Base-by-base conservation (phyloP, 2,329 filamentous ascomycete species). In the Colletotrichum cuscutae region DNA sequence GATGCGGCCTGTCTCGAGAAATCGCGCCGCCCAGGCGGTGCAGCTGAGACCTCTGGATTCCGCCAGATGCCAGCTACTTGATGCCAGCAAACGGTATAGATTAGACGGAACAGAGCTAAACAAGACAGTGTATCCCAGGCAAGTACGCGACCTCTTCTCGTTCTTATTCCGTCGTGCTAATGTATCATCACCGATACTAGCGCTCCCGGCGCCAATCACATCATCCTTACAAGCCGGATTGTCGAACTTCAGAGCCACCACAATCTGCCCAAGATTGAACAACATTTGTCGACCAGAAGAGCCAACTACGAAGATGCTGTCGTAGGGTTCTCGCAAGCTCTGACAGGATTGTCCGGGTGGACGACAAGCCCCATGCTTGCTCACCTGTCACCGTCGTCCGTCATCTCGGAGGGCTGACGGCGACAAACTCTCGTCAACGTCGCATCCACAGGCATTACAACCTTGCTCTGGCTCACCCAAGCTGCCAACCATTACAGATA, bases 321-420 rank as follows among this genome's bases (percentile, higher is more conserved):
- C 22, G 37, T 53, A 56, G 53, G 61, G 59, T 46, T 61, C n/a
- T 28, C 35, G 66, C 28, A 22, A 19, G 22, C 30, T 37, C 37
- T 37, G 13, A 26, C 64, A 24, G 24, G 26, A 35, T 28, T 60
- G 13, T 42, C 24, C 24, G 54, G 30, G 46, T 49, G 26, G 3
- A 12, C n/a, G 61, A 37, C 46, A 62, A 57, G 63, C 49, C 49
- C 13, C 28, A 32, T 71, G 64, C 56, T 62, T 62, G 63, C 32
- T 71, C 64, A 46, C 46, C 63, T 62, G 49, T 56, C 68, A 70
- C 68, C 30, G 26, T 46, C 37, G 28, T 60, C 68, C 57, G 63
- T 71, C 63, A 62, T 61, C 19, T 52, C 57, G 57, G 63, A 62
- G 66, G 68, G 63, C 68, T 71, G 49, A 37, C 42, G 68, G 57